phyloP scores from a whole-genome alignment of 2,329 filamentous ascomycete species.

The Sclerotinia glacialis region DNA sequence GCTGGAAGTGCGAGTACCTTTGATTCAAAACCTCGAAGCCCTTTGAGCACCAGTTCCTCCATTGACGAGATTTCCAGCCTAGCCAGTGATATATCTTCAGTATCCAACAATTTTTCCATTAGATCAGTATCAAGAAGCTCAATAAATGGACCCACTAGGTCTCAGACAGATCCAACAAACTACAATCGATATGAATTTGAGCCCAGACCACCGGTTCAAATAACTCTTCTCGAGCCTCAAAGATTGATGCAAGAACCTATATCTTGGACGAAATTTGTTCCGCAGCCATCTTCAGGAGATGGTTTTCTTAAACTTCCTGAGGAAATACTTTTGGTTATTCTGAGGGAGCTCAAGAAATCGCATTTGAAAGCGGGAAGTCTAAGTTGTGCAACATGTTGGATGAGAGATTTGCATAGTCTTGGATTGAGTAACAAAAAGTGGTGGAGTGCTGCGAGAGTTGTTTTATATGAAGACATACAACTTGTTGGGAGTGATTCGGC shows the following conservation, averaged over 20 bases:
- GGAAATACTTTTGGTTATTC: slow-evolving; percentile 58
- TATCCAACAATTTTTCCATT: slow-evolving; percentile 6
- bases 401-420: slow-evolving; percentile 57
- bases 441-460: slow-evolving; percentile 46
- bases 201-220: slow-evolving; percentile 20
- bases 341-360: slow-evolving; percentile 51
- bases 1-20: slow-evolving; percentile 29
- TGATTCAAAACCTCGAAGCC: slow-evolving; percentile 35
- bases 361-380: slow-evolving; percentile 49
- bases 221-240: slow-evolving; percentile 11
- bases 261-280: slow-evolving; percentile 21
- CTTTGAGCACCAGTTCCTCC: slow-evolving; percentile 34
- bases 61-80: slow-evolving; percentile 30
- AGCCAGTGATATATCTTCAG: slow-evolving; percentile 30
- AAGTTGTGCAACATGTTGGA: slow-evolving; percentile 64
- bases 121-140: slow-evolving; percentile 19
- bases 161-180: slow-evolving; percentile 23
- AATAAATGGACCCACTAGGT: slow-evolving; percentile 25
- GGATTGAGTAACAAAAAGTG: slow-evolving; percentile 52
- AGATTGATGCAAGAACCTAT: slow-evolving; percentile 23
- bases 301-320: slow-evolving; percentile 54
- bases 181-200: slow-evolving; percentile 25
- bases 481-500: slow-evolving; percentile 55
- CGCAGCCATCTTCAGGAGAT: slow-evolving; percentile 45
- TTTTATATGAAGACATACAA: slow-evolving; percentile 54